phyloP scores from a whole-genome alignment of 768 basidiomycete genomes.

The Exsudoporus frostii region DNA sequence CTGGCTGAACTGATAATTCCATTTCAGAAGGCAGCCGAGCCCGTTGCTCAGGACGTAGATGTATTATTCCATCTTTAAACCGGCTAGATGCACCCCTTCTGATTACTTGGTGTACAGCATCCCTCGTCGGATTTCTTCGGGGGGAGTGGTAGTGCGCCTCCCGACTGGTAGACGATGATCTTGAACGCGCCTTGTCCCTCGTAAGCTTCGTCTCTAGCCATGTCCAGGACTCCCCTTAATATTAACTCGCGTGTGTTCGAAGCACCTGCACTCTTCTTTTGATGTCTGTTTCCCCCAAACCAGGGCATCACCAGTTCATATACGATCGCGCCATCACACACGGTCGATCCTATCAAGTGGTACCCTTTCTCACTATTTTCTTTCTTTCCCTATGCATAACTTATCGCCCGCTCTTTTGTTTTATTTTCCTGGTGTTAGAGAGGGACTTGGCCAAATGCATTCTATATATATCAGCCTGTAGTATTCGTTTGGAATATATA shows the following conservation, averaged over 20 bases:
- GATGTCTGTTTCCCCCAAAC: slow-evolving; percentile 7
- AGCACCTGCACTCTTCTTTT: background rate
- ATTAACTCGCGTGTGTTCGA: slow-evolving; percentile 6
- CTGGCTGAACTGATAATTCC: background rate
- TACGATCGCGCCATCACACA: slow-evolving; percentile 2
- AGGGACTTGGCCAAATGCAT: slow-evolving; percentile 5
- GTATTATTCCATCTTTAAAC: slow-evolving; percentile 8
- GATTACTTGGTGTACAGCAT: slow-evolving; percentile 10
- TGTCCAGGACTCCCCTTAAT: background rate
- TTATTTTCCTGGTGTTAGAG: background rate
- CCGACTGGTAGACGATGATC: slow-evolving; percentile 28
- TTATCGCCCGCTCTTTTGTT: slow-evolving; percentile 7
- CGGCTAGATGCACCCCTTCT: background rate
- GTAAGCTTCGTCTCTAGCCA: slow-evolving; percentile 8
- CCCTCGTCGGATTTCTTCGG: slow-evolving; percentile 21
- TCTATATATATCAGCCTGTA: slow-evolving; percentile 9
- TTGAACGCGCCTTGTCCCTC: background rate
- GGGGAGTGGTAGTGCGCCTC: slow-evolving; percentile 9
- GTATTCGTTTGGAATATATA: slow-evolving; percentile 2
- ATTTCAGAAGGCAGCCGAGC: slow-evolving; percentile 13
- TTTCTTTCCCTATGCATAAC: slow-evolving; percentile 5
- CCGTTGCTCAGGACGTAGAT: background rate
- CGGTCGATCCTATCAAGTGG: slow-evolving; percentile 3
- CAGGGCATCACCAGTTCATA: slow-evolving; percentile 9
- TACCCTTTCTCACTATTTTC: background rate